Percentiles rank a stretch among this genome's conserved stretches.
These are phyloP conservation scores for Sherardia arvensis DNA, from an alignment of 257 asterid species.

Conservation along the genomic window DNA sequence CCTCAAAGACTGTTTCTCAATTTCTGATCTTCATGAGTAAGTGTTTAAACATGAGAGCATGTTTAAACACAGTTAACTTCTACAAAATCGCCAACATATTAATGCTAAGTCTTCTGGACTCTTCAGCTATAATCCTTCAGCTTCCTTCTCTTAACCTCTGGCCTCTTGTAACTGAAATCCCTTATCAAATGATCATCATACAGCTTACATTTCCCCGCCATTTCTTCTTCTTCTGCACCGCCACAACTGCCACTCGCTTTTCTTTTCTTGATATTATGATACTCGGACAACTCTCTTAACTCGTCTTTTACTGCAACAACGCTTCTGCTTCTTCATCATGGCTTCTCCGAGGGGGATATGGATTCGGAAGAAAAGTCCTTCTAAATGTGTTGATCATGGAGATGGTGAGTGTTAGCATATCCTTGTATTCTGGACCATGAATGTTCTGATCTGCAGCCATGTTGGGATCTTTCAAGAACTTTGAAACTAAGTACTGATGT, in stretches of 20 bases:
- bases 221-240: not conserved
- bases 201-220: not conserved
- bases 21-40: too few relatives aligned
- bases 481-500: not conserved
- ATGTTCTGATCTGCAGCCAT: not conserved
- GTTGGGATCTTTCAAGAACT: constrained; percentile 3
- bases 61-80: too few relatives aligned
- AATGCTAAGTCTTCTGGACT: too few relatives aligned
- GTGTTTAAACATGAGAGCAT: too few relatives aligned
- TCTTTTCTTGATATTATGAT: not conserved
- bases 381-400: not conserved
- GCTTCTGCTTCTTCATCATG: too few relatives aligned
- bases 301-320: too few relatives aligned
- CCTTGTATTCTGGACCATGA: constrained; percentile 11
- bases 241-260: not conserved
- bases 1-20: too few relatives aligned
- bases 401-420: not conserved
- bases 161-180: not conserved
- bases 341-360: too few relatives aligned
- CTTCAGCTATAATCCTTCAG: not conserved
- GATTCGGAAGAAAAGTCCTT: too few relatives aligned
- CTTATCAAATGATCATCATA: too few relatives aligned
- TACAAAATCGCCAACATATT: too few relatives aligned
- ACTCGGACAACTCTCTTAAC: too few relatives aligned
- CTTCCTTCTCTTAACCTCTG: not conserved